A percentile compares a stretch with the other conserved stretches of the same genome.
phyloP scores from a whole-genome alignment of 441 rosid genomes.

The Adansonia rubrostipa region DNA sequence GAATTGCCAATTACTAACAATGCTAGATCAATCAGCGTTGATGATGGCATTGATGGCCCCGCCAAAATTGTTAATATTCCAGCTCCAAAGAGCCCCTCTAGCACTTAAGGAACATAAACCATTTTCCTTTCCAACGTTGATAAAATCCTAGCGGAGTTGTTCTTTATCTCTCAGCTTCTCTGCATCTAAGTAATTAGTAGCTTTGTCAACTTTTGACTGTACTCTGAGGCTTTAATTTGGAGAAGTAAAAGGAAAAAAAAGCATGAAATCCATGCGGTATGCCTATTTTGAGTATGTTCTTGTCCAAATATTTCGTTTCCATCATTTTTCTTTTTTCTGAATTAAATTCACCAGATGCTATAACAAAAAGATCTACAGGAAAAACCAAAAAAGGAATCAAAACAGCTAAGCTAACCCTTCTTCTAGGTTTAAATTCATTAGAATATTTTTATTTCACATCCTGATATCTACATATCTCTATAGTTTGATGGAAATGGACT shows the following conservation, averaged over 20 bases:
- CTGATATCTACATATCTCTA: neutral
- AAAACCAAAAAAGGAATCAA: neutral
- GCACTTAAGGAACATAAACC: constrained; percentile 4
- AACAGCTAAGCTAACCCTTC: neutral
- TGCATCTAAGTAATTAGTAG: neutral
- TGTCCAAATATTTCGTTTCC: neutral
- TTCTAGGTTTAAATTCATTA: neutral
- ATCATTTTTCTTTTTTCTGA: neutral
- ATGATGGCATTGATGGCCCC: constrained; percentile 18
- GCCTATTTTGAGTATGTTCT: neutral
- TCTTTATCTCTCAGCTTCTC: neutral
- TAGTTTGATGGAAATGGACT: neutral
- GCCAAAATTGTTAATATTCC: constrained; percentile 13
- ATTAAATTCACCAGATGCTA: neutral
- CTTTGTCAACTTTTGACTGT: neutral
- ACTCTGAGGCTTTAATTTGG: constrained; percentile 5
- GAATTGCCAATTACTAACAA: constrained; percentile 47
- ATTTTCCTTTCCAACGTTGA: neutral
- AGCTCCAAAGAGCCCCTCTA: neutral
- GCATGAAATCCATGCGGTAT: neutral
- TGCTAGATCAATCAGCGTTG: constrained; percentile 22
- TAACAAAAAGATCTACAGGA: neutral
- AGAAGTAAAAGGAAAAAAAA: neutral
- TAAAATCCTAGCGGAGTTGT: neutral
- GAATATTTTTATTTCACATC: constrained; percentile 1